phyloP scores from a whole-genome alignment of 129 eudicot species.

The Saposhnikovia divaricata region DNA sequence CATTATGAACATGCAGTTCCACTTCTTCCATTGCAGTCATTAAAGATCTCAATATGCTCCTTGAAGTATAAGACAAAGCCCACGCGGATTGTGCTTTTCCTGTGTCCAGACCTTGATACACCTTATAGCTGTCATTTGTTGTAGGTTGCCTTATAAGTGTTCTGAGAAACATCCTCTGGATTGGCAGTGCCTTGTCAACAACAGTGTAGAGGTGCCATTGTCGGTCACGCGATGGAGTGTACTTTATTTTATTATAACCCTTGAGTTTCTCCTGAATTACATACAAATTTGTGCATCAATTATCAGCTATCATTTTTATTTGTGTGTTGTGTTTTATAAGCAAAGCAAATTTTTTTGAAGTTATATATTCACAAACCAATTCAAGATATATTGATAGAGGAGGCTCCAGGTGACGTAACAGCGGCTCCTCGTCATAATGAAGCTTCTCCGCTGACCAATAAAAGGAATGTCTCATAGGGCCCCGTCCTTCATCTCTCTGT shows the following conservation, averaged over 20 bases:
- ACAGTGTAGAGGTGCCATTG: constrained; percentile 98
- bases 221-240: constrained; percentile 92
- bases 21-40: constrained; percentile 91
- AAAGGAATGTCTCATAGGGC: constrained; percentile 97
- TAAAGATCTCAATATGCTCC: constrained; percentile 86
- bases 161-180: constrained; percentile 88
- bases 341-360: neutral
- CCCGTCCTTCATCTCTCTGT: constrained; percentile 95
- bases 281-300: constrained; percentile 5
- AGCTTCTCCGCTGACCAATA: constrained; percentile 74
- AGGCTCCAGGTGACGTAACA: constrained; percentile 91
- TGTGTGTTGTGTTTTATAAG: neutral
- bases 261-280: constrained; percentile 78
- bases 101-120: constrained; percentile 56
- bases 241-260: constrained; percentile 59
- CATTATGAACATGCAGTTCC: constrained; percentile 90
- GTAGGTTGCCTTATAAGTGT: constrained; percentile 88
- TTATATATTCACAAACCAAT: constrained; percentile 50
- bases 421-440: constrained; percentile 76
- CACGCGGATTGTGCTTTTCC: constrained; percentile 39
- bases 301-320: neutral
- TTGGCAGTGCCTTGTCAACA: constrained; percentile 52
- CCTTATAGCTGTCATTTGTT: constrained; percentile 57
- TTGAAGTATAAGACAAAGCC: constrained; percentile 59
- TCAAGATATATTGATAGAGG: constrained; percentile 93